A percentile compares a stretch with the other conserved stretches of the same genome.
phyloP scores from a whole-genome alignment of 345 rosid genomes.

The Eucalyptus brandiana region DNA sequence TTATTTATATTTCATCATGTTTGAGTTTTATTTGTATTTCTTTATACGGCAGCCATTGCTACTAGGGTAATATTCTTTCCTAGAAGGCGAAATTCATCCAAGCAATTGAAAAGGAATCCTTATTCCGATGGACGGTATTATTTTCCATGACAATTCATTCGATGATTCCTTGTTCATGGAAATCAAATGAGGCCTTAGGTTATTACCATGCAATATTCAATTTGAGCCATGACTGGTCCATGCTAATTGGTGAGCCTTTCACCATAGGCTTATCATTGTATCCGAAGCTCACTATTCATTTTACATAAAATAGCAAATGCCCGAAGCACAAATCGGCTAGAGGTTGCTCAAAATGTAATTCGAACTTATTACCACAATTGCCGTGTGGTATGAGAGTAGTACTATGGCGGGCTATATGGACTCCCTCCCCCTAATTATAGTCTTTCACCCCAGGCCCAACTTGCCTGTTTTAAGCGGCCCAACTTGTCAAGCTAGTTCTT shows the following conservation, averaged over 20 bases:
- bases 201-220: background rate
- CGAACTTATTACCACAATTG: too few species aligned
- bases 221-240: background rate
- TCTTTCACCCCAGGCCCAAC: background rate
- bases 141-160: fast-evolving
- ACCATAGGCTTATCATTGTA: background rate
- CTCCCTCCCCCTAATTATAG: background rate
- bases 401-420: background rate
- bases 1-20: too few species aligned
- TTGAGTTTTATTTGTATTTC: too few species aligned
- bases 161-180: background rate
- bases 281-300: background rate
- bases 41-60: too few species aligned
- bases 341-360: background rate
- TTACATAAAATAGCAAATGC: background rate
- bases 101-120: background rate
- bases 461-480: background rate
- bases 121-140: background rate
- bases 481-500: too few species aligned
- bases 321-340: background rate
- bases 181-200: background rate
- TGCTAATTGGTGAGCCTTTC: background rate
- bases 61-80: background rate
- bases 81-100: background rate
- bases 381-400: background rate